These are phyloP conservation scores for Butyriboletus loyo DNA, from an alignment of 768 basidiomycete species.

Conservation along the genomic window DNA sequence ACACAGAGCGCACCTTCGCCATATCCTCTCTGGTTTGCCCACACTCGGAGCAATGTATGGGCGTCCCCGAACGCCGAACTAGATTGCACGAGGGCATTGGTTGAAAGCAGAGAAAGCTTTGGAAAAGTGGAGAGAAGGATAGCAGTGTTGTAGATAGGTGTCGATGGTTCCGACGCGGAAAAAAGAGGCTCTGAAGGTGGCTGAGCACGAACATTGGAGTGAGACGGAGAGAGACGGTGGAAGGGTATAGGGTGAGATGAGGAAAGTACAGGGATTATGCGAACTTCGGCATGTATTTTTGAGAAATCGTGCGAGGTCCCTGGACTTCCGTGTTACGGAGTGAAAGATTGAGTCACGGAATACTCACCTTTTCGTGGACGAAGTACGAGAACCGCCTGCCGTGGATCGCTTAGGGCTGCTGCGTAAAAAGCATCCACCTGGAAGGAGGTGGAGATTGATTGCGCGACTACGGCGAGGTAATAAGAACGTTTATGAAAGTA, in stretches of 20 bases:
- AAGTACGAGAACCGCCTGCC: constrained; percentile 64
- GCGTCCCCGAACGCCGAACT: constrained; percentile 69
- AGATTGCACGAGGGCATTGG: constrained; percentile 48
- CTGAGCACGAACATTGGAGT: constrained; percentile 59
- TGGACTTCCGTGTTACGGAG: constrained; percentile 20
- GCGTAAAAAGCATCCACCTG: constrained; percentile 61
- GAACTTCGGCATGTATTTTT: constrained; percentile 68
- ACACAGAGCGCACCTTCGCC: constrained; percentile 57
- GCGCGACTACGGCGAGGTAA: constrained; percentile 79
- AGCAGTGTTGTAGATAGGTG: constrained; percentile 78
- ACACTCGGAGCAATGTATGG: constrained; percentile 75
- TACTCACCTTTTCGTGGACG: constrained; percentile 50
- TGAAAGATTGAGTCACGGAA: constrained; percentile 23
- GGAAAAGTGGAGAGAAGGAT: constrained; percentile 49
- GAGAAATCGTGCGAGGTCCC: constrained; percentile 60
- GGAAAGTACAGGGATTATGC: constrained; percentile 68
- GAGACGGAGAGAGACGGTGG: constrained; percentile 67
- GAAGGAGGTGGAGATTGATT: constrained; percentile 48
- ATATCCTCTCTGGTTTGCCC: constrained; percentile 88
- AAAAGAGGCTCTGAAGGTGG: constrained; percentile 12
- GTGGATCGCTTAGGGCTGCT: constrained; percentile 56
- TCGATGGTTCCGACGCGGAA: constrained; percentile 40
- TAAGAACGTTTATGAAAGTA: constrained; percentile 92
- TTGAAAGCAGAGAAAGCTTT: constrained; percentile 38
- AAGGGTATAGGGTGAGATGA: constrained; percentile 60